Base-by-base conservation (phyloP, 179 eudicot genomes). In the Actinidia chinensis region DNA sequence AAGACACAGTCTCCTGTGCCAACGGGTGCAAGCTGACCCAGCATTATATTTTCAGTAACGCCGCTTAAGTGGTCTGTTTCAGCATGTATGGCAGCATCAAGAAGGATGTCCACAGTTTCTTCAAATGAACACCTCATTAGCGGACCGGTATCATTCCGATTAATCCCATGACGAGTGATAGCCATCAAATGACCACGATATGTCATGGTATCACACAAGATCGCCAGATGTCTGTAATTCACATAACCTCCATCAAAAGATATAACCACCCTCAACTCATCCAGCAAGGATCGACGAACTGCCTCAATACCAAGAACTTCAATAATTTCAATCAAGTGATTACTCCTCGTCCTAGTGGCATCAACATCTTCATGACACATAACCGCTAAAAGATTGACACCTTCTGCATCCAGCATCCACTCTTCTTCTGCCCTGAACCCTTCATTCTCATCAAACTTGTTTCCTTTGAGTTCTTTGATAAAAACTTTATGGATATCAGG, bases 321-420 rank as follows among this genome's bases (percentile, higher is more conserved):
- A 83, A 97, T 91, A 20, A 97, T 92, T 82, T 97, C 98, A 76
- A 91, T 94, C 92, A 94, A 86, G 82, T 92, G 99, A 83, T 97
- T 97, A 83, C 99, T 97, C 6, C 97, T 97, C 3, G 97, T 94
- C 78, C 97, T 80, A n/a, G 80, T 86, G n/a, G 98, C 87, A 86
- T 97, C 99, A 75, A 97, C 98, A 46, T 97, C 97, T 74, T 97
- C 97, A 78, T 97, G 94, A 79, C 93, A 88, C 88, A 97, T 97
- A 51, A 92, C 99, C 71, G 97, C 96, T 75, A 97, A 85, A 71
- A 97, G 98, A 84, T 94, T 94, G 75, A 92, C 99, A 72, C 99
- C 99, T 86, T 97, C 99, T 3, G 99, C 94, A 80, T 97, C 99
- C 56, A 97, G 86, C 97, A 97, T 94, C 99, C 99, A 97, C 88